Conservation (phyloP, 129 eudicot genomes). For the Apium graveolens region DNA sequence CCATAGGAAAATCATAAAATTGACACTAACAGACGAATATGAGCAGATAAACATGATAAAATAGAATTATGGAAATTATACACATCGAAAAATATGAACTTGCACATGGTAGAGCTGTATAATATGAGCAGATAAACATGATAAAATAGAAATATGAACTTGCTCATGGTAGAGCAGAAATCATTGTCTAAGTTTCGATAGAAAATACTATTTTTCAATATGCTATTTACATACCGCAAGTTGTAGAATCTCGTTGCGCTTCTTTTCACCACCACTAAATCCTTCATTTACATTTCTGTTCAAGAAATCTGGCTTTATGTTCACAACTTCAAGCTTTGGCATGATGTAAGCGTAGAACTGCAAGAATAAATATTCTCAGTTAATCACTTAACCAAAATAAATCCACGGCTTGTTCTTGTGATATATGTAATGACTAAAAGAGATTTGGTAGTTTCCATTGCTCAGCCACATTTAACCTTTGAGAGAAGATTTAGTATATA, state of each 20-base stretch:
- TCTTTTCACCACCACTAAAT: conserved; percentile 98
- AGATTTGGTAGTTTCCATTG: not conserved
- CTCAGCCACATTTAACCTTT: not conserved
- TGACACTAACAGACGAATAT: not conserved
- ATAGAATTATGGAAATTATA: not conserved
- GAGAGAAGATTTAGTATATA: not conserved
- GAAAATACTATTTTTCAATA: not conserved
- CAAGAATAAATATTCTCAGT: conserved; percentile 17
- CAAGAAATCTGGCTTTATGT: conserved; percentile 73
- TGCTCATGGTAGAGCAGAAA: not conserved
- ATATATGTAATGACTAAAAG: not conserved
- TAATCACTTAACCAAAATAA: not conserved
- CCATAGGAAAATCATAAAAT: not conserved
- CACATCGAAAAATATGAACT: not conserved
- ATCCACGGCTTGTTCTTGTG: not conserved
- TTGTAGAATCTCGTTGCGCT: conserved; percentile 92
- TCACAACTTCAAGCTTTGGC: conserved; percentile 83
- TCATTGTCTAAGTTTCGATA: not conserved
- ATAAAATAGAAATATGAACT: not conserved
- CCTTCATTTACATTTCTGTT: conserved; percentile 98
- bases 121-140: not conserved
- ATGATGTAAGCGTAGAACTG: conserved; percentile 83
- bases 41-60: not conserved
- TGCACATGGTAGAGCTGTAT: not conserved
- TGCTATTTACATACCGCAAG: conserved; percentile 64